Percentiles rank a stretch among this genome's conserved stretches.
Evolutionary conservation across 257 asterid genomes (phyloP).

Genomic region (Lycium ferocissimum): DNA sequence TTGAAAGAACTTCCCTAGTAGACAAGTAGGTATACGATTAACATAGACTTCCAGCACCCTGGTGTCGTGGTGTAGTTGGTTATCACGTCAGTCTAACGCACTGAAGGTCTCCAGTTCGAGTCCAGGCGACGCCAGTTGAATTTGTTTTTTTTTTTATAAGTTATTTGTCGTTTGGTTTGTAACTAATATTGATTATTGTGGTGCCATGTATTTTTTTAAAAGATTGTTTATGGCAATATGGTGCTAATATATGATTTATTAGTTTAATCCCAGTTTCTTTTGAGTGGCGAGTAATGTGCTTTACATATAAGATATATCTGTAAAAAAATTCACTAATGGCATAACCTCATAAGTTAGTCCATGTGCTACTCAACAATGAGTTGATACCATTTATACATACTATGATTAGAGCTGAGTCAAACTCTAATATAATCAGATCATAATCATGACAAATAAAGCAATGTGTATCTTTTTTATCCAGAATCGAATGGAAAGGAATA

Average conservation of each 20-base stretch:
- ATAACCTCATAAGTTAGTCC: slow-evolving; percentile 33
- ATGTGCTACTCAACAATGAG: slow-evolving; percentile 44
- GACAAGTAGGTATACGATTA: too few relatives aligned
- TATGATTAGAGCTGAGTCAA: slow-evolving; percentile 25
- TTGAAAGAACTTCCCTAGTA: too few relatives aligned
- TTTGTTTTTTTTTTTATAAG: fast-evolving
- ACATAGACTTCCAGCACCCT: fast-evolving
- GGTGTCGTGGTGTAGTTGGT: slow-evolving; percentile 87
- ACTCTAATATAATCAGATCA: slow-evolving; percentile 20
- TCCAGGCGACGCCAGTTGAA: slow-evolving; percentile 68
- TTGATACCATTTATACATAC: slow-evolving; percentile 30
- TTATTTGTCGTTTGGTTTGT: neutral
- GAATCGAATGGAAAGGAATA: slow-evolving; percentile 20
- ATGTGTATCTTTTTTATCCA: neutral
- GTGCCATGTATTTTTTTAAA: neutral
- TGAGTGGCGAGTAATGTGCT: slow-evolving; percentile 32
- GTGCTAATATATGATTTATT: neutral
- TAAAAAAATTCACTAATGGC: neutral
- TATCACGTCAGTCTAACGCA: slow-evolving; percentile 91
- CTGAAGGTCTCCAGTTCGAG: slow-evolving; percentile 92
- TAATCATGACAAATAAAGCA: neutral
- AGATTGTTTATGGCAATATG: neutral
- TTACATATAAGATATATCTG: slow-evolving; percentile 37
- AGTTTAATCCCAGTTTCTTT: neutral
- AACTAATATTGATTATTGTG: neutral